phyloP scores from a whole-genome alignment of 352 stramenopile genomes.

The Lagenidium sp. region DNA sequence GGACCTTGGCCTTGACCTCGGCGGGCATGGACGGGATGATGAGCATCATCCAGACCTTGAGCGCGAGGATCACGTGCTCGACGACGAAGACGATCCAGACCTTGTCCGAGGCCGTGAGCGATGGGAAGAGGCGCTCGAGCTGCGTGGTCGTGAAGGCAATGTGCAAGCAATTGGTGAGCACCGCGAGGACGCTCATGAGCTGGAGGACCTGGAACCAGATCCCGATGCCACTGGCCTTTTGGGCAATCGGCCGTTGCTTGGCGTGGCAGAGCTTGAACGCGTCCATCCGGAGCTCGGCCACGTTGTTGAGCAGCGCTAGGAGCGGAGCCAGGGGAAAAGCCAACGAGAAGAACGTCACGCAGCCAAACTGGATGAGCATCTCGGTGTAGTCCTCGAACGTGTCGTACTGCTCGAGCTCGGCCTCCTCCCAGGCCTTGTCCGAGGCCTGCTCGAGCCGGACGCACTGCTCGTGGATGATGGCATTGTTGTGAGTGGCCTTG shows the following conservation, averaged over 20 bases:
- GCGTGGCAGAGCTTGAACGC: conserved; percentile 93
- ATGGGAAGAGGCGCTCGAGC: conserved; percentile 35
- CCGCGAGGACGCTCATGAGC: conserved; percentile 91
- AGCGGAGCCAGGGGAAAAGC: conserved; percentile 92
- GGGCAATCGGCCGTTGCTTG: conserved; percentile 84
- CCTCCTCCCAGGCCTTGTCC: conserved; percentile 85
- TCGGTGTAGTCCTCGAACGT: conserved; percentile 94
- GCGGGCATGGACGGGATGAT: conserved; percentile 46
- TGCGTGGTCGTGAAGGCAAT: conserved; percentile 82
- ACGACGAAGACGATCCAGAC: conserved; percentile 77
- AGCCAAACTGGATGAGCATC: conserved; percentile 93
- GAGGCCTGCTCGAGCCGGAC: conserved; percentile 74
- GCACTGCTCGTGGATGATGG: conserved; percentile 68
- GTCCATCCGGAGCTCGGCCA: conserved; percentile 90
- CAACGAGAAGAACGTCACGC: conserved; percentile 94
- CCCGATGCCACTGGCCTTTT: conserved; percentile 90
- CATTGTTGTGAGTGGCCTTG: conserved; percentile 23
- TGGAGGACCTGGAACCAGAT: conserved; percentile 89
- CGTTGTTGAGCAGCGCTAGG: conserved; percentile 90
- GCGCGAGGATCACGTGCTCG: conserved; percentile 52
- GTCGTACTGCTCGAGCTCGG: conserved; percentile 86
- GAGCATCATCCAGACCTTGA: conserved; percentile 58
- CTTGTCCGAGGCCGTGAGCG: conserved; percentile 27
- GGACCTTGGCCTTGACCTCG: conserved; percentile 38
- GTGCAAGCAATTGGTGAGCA: conserved; percentile 95